Percentiles rank a stretch among this genome's conserved stretches.
These are phyloP conservation scores for Sclerotinia glacialis DNA, from an alignment of 2,329 filamentous ascomycete genomes.

Conservation along the genomic window DNA sequence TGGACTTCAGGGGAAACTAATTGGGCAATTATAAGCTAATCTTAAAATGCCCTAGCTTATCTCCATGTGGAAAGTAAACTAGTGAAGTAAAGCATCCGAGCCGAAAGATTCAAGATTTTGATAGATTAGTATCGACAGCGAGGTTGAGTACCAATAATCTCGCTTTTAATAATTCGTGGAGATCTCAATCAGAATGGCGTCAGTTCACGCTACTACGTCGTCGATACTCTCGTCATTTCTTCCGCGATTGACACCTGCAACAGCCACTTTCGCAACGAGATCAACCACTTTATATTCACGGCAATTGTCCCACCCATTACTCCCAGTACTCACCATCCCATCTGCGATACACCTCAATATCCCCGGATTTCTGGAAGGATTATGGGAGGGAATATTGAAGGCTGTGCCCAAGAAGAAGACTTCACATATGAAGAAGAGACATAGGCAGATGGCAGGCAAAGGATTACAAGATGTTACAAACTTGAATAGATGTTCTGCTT, in stretches of 20 bases:
- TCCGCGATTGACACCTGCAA: conserved; percentile 50
- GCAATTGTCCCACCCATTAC: conserved; percentile 47
- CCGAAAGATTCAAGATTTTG: conserved; percentile 14
- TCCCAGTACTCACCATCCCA: conserved; percentile 58
- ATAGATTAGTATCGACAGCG: background rate
- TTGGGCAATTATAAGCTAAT: conserved; percentile 18
- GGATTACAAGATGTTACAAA: conserved; percentile 85
- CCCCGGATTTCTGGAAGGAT: conserved; percentile 68
- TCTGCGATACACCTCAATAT: conserved; percentile 58
- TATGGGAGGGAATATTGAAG: conserved; percentile 89
- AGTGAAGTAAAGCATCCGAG: conserved; percentile 3
- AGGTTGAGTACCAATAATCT: background rate
- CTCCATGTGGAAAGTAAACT: conserved; percentile 13
- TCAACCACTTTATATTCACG: conserved; percentile 47
- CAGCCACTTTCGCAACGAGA: conserved; percentile 44
- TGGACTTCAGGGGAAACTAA: conserved; percentile 21
- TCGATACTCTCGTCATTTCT: conserved; percentile 51
- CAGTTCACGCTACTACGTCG: conserved; percentile 42
- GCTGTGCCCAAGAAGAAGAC: conserved; percentile 99
- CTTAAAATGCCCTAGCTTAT: conserved; percentile 19
- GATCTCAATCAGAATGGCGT: conserved; percentile 45
- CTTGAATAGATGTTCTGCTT: conserved; percentile 85
- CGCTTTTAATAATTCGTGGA: background rate
- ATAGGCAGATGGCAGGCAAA: conserved; percentile 93
- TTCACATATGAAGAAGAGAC: conserved; percentile 91